Conservation (phyloP, 169 alveolate genomes). For the Plasmodium sp. region DNA sequence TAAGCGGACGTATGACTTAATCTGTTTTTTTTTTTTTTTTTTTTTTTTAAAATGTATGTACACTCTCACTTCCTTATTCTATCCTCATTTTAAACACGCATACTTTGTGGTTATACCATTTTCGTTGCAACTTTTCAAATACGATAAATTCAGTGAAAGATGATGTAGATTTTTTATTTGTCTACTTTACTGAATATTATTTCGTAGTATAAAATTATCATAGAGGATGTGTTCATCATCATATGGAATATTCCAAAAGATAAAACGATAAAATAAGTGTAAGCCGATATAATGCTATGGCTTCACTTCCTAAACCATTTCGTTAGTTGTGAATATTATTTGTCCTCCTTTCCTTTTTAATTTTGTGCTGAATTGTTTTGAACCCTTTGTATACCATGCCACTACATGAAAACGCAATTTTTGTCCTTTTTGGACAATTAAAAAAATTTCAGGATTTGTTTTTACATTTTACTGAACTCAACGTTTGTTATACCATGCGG, state of each 20-base stretch:
- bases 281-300: background rate
- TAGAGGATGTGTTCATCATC: background rate
- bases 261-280: background rate
- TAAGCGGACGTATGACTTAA: background rate
- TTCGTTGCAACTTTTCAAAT: background rate
- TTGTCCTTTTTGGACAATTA: background rate
- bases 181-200: background rate
- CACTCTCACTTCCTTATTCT: no score
- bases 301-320: background rate
- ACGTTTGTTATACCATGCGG: background rate
- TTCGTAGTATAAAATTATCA: background rate
- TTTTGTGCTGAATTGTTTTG: background rate
- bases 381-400: background rate
- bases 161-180: background rate
- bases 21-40: background rate
- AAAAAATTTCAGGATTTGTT: background rate
- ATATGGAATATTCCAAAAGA: background rate
- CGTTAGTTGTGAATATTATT: background rate
- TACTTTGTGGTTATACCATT: background rate
- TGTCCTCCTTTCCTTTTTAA: background rate
- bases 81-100: background rate
- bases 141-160: background rate
- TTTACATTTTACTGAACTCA: background rate
- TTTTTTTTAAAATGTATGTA: background rate
- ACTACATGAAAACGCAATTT: background rate